A percentile compares a stretch with the other conserved stretches of the same genome.
Conservation (phyloP, 2,329 filamentous ascomycete genomes). For the Madurella mycetomatis region DNA sequence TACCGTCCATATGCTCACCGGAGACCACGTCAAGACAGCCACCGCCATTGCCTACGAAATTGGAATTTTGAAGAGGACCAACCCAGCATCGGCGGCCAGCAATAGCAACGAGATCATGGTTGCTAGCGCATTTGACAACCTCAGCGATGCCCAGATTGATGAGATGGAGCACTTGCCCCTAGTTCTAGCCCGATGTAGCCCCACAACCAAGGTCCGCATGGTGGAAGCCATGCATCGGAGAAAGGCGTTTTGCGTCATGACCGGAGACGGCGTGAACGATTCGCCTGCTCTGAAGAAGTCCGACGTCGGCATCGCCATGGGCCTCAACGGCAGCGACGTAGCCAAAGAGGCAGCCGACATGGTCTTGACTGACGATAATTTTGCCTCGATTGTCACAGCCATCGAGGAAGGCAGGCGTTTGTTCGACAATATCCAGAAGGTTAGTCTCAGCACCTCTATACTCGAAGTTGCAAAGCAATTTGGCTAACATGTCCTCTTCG, state of each 20-base stretch:
- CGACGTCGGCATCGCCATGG: constrained; percentile 98
- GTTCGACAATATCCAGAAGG: constrained; percentile 72
- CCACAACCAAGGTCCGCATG: constrained; percentile 69
- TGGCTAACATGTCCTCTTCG: background rate
- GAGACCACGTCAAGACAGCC: constrained; percentile 64
- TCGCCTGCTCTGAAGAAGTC: constrained; percentile 94
- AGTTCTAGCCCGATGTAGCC: constrained; percentile 66
- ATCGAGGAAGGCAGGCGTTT: constrained; percentile 66
- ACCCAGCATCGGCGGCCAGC: constrained; percentile 28
- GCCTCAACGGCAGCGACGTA: constrained; percentile 88
- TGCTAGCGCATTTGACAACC: constrained; percentile 57
- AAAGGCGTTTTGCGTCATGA: constrained; percentile 79
- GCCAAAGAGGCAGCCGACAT: constrained; percentile 95
- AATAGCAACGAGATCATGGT: constrained; percentile 52
- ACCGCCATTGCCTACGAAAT: constrained; percentile 62
- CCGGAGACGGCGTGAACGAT: constrained; percentile 96
- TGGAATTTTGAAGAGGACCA: constrained; percentile 46
- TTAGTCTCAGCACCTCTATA: constrained; percentile 27
- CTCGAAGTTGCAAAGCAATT: constrained; percentile 23
- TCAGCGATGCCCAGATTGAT: constrained; percentile 61
- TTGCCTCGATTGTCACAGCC: constrained; percentile 72
- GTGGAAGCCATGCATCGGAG: constrained; percentile 69
- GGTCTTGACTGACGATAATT: constrained; percentile 87
- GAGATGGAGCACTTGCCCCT: constrained; percentile 56
- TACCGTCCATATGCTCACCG: constrained; percentile 65